These are phyloP conservation scores for Centaurea solstitialis DNA, from an alignment of 129 eudicot species.

Conservation along the genomic window DNA sequence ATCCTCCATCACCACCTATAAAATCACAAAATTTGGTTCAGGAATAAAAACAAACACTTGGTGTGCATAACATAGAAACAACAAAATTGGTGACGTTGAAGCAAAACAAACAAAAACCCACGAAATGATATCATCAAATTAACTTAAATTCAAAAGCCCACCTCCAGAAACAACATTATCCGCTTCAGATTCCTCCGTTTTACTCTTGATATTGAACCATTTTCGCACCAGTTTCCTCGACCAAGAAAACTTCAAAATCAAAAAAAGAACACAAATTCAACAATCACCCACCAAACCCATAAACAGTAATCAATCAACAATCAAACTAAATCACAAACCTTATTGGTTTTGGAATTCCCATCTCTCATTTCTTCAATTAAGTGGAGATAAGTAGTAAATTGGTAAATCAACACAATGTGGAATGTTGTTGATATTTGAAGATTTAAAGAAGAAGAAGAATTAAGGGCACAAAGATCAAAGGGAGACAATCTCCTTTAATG, in stretches of 20 bases:
- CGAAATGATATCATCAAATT: not conserved
- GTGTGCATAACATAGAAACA: conserved; percentile 4
- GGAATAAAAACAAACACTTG: conserved; percentile 10
- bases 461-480: conserved; percentile 34
- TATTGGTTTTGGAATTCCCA: conserved; percentile 72
- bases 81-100: not conserved
- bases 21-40: not conserved
- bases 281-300: conserved; percentile 16
- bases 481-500: conserved; percentile 41
- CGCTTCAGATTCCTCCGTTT: conserved; percentile 52
- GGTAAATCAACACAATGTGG: conserved; percentile 19
- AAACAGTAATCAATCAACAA: not conserved
- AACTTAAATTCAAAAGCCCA: conserved; percentile 10
- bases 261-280: not conserved
- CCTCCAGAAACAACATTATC: conserved; percentile 75
- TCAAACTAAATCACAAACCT: conserved; percentile 44
- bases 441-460: conserved; percentile 23
- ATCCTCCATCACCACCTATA: conserved; percentile 51
- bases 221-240: conserved; percentile 81
- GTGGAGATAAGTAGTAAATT: not conserved
- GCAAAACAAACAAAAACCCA: conserved; percentile 2
- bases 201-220: conserved; percentile 88
- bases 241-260: conserved; percentile 74
- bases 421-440: not conserved
- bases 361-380: conserved; percentile 68